Evolutionary conservation across 2,329 filamentous ascomycete species (phyloP), one percentile per base, ranked within the genome.

Genomic region (Pseudogymnoascus sp.): DNA sequence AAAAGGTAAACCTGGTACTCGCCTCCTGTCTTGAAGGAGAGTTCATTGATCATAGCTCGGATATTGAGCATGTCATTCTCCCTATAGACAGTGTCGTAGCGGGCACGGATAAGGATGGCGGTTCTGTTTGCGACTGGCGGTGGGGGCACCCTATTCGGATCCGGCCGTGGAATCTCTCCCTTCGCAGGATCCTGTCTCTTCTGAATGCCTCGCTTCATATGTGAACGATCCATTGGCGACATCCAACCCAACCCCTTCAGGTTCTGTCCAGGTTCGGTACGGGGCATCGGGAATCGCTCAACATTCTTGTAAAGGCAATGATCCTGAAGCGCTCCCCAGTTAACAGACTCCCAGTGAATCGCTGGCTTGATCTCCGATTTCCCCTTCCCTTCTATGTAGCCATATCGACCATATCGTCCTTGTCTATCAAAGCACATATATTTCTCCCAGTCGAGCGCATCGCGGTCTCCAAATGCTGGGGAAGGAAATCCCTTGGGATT

Each of bases 1-100:
- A 95, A 79, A 30, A 95, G 77, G 69, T 90, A 89, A 1, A 94
- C 85, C 67, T 91, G 84, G 69, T 91, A 95, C 73, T 92, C 85
- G 35, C 89, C 90, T 16, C 90, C 90, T 14, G 88, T 88, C 63
- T 86, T 85, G 61, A 95, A 78, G 5, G 82, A 82, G 28, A 94
- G 78, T 72, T 96, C 91, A 62, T 84, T 87, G 66, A 96, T 84
- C 69, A 95, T 81, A 35, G 91, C 83, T 28, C 91, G 87, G 39
- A 96, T 84, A 60, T 86, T 86, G 71, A 92, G 85, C 69, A 89
- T 84, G 70, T 93, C 89, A 69, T 93, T 89, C 39, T 89, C 82
- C 28, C 86, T 89, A 71, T 91, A 96, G 28, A 82, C 72, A 71
- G 89, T 91, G 61, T 85, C 87, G 32, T 83, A 84, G 77, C 88